Conservation (phyloP, 805 yeast genomes). For the Yarrowia yakushimensis region DNA sequence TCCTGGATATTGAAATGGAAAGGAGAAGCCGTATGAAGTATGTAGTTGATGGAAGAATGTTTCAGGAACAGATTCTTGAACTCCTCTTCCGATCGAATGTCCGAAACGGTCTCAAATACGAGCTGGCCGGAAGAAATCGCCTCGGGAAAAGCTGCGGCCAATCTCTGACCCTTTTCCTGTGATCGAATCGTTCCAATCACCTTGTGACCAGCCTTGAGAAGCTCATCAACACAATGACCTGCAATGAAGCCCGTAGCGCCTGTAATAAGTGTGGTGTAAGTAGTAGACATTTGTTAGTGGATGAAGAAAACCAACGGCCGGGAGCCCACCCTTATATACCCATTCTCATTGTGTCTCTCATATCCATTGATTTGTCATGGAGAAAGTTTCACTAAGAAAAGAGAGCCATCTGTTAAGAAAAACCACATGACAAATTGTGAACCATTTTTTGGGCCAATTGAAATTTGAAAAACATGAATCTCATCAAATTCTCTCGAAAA, state of each 20-base stretch:
- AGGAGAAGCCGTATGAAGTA: conserved; percentile 45
- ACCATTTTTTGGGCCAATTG: too few species aligned
- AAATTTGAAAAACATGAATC: background rate
- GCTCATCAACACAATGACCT: conserved; percentile 40
- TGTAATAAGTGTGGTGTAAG: conserved; percentile 39
- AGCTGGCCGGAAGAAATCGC: conserved; percentile 31
- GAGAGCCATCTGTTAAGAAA: too few species aligned
- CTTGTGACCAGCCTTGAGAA: conserved; percentile 42
- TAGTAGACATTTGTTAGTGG: background rate
- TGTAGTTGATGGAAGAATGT: conserved; percentile 38
- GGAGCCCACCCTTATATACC: background rate
- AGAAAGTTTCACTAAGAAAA: too few species aligned
- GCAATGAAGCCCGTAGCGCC: conserved; percentile 50
- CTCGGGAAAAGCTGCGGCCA: conserved; percentile 28
- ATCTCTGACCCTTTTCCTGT: conserved; percentile 41
- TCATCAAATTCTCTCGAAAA: background rate
- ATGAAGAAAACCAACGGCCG: background rate
- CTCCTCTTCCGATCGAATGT: conserved; percentile 35
- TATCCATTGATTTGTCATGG: background rate
- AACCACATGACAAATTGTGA: too few species aligned
- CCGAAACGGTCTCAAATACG: conserved; percentile 35
- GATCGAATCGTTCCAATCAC: conserved; percentile 51
- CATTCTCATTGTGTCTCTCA: background rate
- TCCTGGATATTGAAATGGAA: conserved; percentile 38
- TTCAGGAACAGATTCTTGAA: conserved; percentile 51